phyloP scores from a whole-genome alignment of 1,284 basidiomycete species.

The Tylopilus orsonianus region DNA sequence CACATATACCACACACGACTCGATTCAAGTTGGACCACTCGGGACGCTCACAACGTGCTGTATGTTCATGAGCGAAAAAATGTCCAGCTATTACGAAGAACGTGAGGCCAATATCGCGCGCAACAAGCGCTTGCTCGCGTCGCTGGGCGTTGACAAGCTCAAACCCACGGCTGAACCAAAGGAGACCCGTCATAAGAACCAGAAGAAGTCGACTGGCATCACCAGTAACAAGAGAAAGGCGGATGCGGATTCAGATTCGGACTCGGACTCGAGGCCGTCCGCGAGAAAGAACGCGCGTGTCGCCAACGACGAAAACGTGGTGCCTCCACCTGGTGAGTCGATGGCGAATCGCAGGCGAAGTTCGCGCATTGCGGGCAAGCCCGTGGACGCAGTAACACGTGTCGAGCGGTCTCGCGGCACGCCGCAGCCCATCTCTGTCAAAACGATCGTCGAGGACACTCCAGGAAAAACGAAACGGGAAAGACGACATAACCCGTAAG shows the following conservation, averaged over 20 bases:
- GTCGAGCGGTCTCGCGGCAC: constrained; percentile 35
- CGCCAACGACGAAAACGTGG: constrained; percentile 30
- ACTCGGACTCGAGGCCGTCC: constrained; percentile 9
- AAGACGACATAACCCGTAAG: constrained; percentile 66
- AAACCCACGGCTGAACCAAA: constrained; percentile 48
- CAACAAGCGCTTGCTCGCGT: constrained; percentile 46
- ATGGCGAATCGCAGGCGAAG: constrained; percentile 53
- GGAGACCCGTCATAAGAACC: constrained; percentile 32
- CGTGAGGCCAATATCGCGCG: constrained; percentile 50
- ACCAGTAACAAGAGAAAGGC: constrained; percentile 21
- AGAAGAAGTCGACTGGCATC: background rate
- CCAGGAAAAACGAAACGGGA: constrained; percentile 40
- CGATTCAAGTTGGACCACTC: background rate
- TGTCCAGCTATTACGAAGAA: constrained; percentile 44
- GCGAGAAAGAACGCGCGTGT: constrained; percentile 33
- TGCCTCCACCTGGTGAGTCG: background rate
- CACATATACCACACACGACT: background rate
- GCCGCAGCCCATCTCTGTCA: constrained; percentile 38
- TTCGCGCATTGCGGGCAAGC: constrained; percentile 58
- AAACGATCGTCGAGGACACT: constrained; percentile 31
- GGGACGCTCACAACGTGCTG: background rate
- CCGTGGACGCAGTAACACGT: constrained; percentile 45
- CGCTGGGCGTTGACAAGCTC: constrained; percentile 41
- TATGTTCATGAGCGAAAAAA: background rate
- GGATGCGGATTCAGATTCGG: constrained; percentile 9